A percentile compares a stretch with the other conserved stretches of the same genome.
Evolutionary conservation across 2,329 filamentous ascomycete species (phyloP).

Genomic region (Meredithiella fracta): DNA sequence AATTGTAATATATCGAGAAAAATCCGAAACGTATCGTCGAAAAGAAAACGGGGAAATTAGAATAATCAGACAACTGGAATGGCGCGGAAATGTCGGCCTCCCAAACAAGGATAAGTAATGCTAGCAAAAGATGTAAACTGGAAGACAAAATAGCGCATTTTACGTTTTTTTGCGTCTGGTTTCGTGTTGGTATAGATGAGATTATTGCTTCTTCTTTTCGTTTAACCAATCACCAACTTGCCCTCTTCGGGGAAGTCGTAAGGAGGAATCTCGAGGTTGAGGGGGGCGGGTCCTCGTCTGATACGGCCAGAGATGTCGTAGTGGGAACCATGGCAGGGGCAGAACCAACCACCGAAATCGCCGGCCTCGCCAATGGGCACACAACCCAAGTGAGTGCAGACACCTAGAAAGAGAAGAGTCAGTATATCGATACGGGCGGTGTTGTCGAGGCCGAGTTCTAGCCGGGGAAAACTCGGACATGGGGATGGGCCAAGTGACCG

Average conservation of each 20-base stretch:
- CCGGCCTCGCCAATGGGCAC: conserved; percentile 97
- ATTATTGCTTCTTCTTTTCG: conserved; percentile 15
- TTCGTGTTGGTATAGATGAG: conserved; percentile 9
- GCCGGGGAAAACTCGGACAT: not conserved
- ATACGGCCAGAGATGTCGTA: conserved; percentile 99
- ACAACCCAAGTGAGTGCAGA: conserved; percentile 98
- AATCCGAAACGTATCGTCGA: not conserved
- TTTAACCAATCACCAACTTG: conserved; percentile 84
- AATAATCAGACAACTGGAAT: not conserved
- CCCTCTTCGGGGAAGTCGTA: conserved; percentile 89
- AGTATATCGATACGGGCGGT: not conserved
- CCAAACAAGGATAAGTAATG: conserved; percentile 1
- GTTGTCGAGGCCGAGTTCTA: not conserved
- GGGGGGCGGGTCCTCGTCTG: conserved; percentile 88
- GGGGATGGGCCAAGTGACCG: not conserved
- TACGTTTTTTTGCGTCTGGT: conserved; percentile 11
- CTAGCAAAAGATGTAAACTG: conserved; percentile 5
- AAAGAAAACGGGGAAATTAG: not conserved
- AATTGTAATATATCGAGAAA: not conserved
- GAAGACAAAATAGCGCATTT: conserved; percentile 12
- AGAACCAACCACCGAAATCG: conserved; percentile 99
- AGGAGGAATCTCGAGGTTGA: conserved; percentile 87
- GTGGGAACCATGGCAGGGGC: conserved; percentile 98
- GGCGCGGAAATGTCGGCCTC: not conserved
- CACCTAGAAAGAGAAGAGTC: conserved; percentile 39